phyloP scores from a whole-genome alignment of 2,329 filamentous ascomycete genomes.

The Exophiala phaeomuriformis region DNA sequence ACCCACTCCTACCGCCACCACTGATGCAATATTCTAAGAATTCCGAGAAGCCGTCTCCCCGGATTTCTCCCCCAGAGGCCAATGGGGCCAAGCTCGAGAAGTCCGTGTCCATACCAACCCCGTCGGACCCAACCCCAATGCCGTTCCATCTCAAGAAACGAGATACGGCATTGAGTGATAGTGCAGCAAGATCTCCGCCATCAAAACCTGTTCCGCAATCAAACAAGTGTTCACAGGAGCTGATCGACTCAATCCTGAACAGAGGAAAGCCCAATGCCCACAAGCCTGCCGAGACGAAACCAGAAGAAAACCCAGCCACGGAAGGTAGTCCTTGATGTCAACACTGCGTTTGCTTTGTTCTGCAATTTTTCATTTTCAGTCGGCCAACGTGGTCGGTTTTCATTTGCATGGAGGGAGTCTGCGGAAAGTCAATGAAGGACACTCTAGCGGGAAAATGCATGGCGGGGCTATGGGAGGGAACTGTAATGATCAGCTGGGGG shows the following conservation, averaged over 20 bases:
- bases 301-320: neutral
- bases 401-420: too few relatives aligned
- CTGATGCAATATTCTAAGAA: neutral
- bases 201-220: neutral
- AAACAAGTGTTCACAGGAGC: conserved; percentile 15
- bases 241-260: conserved; percentile 19
- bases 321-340: too few relatives aligned
- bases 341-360: too few relatives aligned
- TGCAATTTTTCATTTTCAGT: too few relatives aligned
- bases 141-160: neutral
- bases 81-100: conserved; percentile 1
- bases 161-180: neutral
- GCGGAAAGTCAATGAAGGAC: too few relatives aligned
- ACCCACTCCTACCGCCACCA: conserved; percentile 6
- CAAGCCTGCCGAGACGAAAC: conserved; percentile 1
- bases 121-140: neutral
- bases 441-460: too few relatives aligned
- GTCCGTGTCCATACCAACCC: neutral
- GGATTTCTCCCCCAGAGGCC: neutral
- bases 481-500: too few relatives aligned
- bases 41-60: conserved; percentile 6
- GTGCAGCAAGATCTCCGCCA: neutral
- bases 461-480: too few relatives aligned
- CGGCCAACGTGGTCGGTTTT: too few relatives aligned
- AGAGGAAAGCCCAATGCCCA: conserved; percentile 3